Percentiles rank a stretch among this genome's conserved stretches.
phyloP scores from a whole-genome alignment of 768 basidiomycete genomes.

The Leucosporidium yakuticum region DNA sequence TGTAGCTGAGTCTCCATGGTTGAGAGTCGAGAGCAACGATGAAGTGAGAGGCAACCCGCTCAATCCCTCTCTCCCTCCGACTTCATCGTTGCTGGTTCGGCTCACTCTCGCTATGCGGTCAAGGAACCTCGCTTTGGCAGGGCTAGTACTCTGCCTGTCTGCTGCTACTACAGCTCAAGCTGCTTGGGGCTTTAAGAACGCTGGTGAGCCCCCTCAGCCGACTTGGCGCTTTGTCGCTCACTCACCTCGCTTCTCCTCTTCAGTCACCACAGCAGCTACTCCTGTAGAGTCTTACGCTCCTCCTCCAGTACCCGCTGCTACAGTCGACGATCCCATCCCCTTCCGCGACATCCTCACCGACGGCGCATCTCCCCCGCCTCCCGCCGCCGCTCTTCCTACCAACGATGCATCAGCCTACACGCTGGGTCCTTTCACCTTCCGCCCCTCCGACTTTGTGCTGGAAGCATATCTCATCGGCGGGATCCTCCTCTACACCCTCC shows the following conservation, averaged over 20 bases:
- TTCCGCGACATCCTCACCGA: neutral
- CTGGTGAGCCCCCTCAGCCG: neutral
- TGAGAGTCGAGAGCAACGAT: neutral
- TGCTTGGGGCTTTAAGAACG: neutral
- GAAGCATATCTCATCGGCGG: constrained; percentile 11
- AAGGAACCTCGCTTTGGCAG: neutral
- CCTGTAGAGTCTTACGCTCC: neutral
- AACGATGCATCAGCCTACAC: neutral
- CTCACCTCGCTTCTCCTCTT: neutral
- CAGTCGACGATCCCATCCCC: neutral
- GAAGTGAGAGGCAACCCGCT: neutral
- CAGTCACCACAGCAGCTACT: neutral
- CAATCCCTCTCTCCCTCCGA: neutral
- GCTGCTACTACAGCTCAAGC: neutral
- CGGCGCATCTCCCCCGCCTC: no score
- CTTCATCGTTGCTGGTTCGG: neutral
- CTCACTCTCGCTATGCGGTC: neutral
- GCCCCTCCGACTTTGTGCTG: constrained; percentile 3
- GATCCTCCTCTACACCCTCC: constrained; percentile 12
- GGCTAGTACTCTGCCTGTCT: neutral
- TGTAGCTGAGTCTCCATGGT: constrained; percentile 21
- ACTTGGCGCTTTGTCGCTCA: neutral
- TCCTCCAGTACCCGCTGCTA: neutral
- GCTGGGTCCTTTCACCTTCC: constrained; percentile 14
- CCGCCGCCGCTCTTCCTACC: no score